phyloP scores from a whole-genome alignment of 331 rosid genomes.

The Rosa hybrid region DNA sequence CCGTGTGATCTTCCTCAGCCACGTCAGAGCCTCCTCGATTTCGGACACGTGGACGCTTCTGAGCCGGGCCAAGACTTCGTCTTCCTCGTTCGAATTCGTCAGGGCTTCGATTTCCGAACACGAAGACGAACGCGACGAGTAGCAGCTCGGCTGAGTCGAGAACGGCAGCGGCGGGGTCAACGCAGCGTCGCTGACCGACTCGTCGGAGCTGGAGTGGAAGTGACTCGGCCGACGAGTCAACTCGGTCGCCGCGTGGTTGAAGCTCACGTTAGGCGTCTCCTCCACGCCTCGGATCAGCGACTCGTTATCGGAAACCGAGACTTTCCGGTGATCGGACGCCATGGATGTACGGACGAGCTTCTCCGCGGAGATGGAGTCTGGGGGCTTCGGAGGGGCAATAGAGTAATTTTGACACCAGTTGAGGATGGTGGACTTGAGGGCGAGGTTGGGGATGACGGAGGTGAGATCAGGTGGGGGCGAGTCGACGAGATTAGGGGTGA shows the following conservation, averaged over 20 bases:
- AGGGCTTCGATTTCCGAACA: slow-evolving; percentile 58
- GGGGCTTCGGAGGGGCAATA: slow-evolving; percentile 34
- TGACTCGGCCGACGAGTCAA: slow-evolving; percentile 32
- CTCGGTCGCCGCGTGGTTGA: slow-evolving; percentile 53
- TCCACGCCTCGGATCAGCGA: slow-evolving; percentile 29
- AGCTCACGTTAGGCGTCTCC: slow-evolving; percentile 35
- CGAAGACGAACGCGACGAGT: slow-evolving; percentile 66
- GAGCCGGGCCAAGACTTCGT: slow-evolving; percentile 41
- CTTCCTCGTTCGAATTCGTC: slow-evolving; percentile 34
- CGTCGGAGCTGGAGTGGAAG: slow-evolving; percentile 59
- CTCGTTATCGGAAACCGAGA: slow-evolving; percentile 23
- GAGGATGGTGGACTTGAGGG: slow-evolving; percentile 73
- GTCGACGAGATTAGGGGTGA: slow-evolving; percentile 50
- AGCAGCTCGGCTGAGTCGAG: slow-evolving; percentile 56
- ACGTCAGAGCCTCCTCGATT: slow-evolving; percentile 56
- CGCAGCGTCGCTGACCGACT: slow-evolving; percentile 35
- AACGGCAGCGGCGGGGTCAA: slow-evolving; percentile 51
- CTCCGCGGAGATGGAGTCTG: slow-evolving; percentile 37
- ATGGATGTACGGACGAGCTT: slow-evolving; percentile 46
- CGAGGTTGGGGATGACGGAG: slow-evolving; percentile 74
- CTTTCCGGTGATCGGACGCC: slow-evolving; percentile 16
- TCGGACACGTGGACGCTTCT: slow-evolving; percentile 43
- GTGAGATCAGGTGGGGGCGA: slow-evolving; percentile 71
- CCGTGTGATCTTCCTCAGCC: slow-evolving; percentile 62
- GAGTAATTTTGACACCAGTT: slow-evolving; percentile 61